phyloP scores from a whole-genome alignment of 2,329 filamentous ascomycete genomes.

The Pseudocercospora cruenta region DNA sequence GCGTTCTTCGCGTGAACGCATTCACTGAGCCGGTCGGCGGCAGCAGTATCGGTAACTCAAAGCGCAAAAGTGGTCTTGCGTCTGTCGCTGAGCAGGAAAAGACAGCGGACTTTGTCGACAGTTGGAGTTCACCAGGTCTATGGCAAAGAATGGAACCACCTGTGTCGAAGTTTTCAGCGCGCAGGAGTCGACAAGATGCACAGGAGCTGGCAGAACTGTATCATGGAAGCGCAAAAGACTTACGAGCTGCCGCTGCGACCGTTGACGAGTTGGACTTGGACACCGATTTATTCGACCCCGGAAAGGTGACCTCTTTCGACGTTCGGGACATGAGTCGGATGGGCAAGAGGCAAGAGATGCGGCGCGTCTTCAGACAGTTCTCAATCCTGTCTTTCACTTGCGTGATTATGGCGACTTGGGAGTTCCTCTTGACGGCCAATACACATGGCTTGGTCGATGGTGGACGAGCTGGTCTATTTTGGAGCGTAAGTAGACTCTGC shows the following conservation, averaged over 20 bases:
- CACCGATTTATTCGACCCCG: constrained; percentile 18
- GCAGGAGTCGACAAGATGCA: constrained; percentile 11
- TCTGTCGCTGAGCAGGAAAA: not conserved
- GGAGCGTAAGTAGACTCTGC: constrained; percentile 11
- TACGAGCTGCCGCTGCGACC: not conserved
- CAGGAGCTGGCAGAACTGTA: constrained; percentile 11
- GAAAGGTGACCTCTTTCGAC: constrained; percentile 35
- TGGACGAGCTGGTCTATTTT: constrained; percentile 25
- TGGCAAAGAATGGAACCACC: constrained; percentile 7
- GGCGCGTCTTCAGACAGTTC: constrained; percentile 54
- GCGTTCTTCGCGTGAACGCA: not conserved
- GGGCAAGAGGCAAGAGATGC: constrained; percentile 54
- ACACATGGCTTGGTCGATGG: constrained; percentile 28
- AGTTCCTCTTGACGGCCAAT: constrained; percentile 47
- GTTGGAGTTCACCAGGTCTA: not conserved
- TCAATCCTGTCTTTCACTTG: constrained; percentile 56
- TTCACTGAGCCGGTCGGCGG: not conserved
- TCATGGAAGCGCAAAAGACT: constrained; percentile 3
- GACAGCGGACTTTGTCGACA: not conserved
- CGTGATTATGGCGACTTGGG: constrained; percentile 58
- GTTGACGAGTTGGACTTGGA: constrained; percentile 17
- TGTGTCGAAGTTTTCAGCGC: constrained; percentile 12
- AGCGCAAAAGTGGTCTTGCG: not conserved
- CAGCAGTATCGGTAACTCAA: not conserved
- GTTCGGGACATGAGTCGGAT: constrained; percentile 51